These are phyloP conservation scores for Cercospora janseana DNA, from an alignment of 2,329 filamentous ascomycete species.

Conservation along the genomic window DNA sequence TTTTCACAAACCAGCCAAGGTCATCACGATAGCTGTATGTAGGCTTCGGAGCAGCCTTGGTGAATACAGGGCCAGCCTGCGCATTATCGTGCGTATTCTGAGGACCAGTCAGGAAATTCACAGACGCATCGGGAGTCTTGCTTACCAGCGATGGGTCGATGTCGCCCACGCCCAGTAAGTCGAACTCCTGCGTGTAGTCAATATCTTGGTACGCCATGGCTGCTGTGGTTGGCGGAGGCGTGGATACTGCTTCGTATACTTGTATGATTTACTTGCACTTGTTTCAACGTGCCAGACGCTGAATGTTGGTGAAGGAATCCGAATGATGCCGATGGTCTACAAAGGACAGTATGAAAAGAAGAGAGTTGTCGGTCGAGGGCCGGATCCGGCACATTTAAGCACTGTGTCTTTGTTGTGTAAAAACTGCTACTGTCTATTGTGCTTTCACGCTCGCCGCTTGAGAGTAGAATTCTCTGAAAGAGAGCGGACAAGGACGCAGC, in stretches of 20 bases:
- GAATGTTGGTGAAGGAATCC: neutral
- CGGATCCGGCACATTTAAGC: neutral
- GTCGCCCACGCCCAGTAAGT: too few species aligned
- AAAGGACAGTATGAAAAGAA: neutral
- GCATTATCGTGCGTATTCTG: neutral
- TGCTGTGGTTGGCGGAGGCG: too few species aligned
- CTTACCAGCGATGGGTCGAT: too few species aligned
- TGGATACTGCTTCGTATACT: neutral
- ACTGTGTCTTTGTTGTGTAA: neutral
- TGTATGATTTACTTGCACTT: neutral
- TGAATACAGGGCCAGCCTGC: neutral
- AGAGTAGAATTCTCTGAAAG: neutral
- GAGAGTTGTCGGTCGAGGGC: neutral
- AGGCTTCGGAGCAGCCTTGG: neutral
- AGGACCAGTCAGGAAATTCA: neutral
- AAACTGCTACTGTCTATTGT: neutral
- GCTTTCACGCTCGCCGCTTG: neutral
- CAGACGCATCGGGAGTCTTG: too few species aligned
- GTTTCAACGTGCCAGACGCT: neutral
- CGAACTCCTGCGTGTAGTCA: too few species aligned
- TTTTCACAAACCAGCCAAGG: neutral
- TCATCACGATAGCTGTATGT: neutral
- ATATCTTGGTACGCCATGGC: too few species aligned
- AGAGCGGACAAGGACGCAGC: neutral
- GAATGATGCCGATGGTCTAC: neutral